Evolutionary conservation across 192 early-diverging fungal genomes (phyloP).

Genomic region (Obelidium mucronatum): DNA sequence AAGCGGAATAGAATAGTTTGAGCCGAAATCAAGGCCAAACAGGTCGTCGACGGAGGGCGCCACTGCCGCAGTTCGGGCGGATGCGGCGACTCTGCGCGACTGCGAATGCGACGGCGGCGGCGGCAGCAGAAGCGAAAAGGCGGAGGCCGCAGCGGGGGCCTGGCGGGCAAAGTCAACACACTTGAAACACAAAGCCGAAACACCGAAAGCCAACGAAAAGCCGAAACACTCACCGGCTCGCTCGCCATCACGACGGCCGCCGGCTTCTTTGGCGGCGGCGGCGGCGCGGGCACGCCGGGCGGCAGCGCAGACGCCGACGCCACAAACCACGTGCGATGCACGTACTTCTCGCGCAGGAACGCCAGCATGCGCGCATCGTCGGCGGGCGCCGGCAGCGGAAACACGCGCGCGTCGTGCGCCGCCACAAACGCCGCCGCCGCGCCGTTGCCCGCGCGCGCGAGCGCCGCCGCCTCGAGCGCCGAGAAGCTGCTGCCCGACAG

Average conservation of each 20-base stretch:
- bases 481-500: conserved; percentile 66
- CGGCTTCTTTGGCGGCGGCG: conserved; percentile 11
- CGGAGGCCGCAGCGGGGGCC: too few relatives aligned
- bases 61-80: too few relatives aligned
- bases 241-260: conserved; percentile 9
- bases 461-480: conserved; percentile 48
- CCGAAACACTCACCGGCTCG: background rate
- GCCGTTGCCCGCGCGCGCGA: conserved; percentile 44
- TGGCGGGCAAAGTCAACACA: too few relatives aligned
- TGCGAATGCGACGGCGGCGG: conserved; percentile 21
- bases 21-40: conserved; percentile 4
- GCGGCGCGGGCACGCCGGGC: background rate
- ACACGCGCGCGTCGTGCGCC: background rate
- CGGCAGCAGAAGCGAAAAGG: too few relatives aligned
- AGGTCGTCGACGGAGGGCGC: conserved; percentile 21
- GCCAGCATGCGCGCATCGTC: conserved; percentile 5
- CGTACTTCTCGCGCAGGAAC: conserved; percentile 15
- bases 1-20: background rate
- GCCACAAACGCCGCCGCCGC: background rate
- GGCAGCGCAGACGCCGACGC: background rate
- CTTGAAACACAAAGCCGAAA: too few relatives aligned
- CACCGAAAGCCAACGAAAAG: too few relatives aligned
- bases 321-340: background rate
- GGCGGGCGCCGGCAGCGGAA: background rate
- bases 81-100: background rate